Evolutionary conservation across 352 stramenopile genomes (phyloP), one percentile per base, ranked within the genome.

Genomic region (Phytophthora crassamura): DNA sequence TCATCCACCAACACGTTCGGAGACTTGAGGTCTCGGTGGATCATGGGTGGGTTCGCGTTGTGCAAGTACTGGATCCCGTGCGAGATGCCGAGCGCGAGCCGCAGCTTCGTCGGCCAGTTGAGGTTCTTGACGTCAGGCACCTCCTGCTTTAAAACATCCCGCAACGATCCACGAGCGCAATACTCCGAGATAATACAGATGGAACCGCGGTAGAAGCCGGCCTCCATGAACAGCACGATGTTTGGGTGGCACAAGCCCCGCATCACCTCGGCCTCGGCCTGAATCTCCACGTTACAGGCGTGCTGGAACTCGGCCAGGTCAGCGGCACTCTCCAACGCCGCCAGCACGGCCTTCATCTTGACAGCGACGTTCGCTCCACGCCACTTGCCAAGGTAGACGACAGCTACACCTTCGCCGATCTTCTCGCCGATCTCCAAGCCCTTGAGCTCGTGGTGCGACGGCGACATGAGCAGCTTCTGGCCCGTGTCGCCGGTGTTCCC

Each of bases 101-200:
- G 80, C 11, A 95, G 58, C 67, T 92, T 92, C 1, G 84, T 94
- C 8, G 84, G 86, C 87, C 87, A 95, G 40, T 79, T 90, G 40
- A 95, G 63, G 58, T 86, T 79, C 63, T 82, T 88, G 35, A 90
- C 76, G 49, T 84, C 78, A 15, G 80, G 71, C 18, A 59, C 53
- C 30, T 77, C 41, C 28, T 84, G 78, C 74, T 89, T 86, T 20
- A 99, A 71, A 32, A 98, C 93, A 73, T 99, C 96, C 49, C 95
- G 98, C 3, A 99, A 74, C 7, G 93, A 98, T 12, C 96, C 96
- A 49, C 97, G 90, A 3, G 88, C 88, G 36, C 96, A 98, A 51
- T 98, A 94, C 75, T 99, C 96, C 22, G 94, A 98, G 55, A 99
- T 88, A 59, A 99, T 99, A 49, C 94, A 98, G 57, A 95, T 94